Base-by-base conservation (phyloP, 805 yeast species). In the Ogataea wickerhamii region DNA sequence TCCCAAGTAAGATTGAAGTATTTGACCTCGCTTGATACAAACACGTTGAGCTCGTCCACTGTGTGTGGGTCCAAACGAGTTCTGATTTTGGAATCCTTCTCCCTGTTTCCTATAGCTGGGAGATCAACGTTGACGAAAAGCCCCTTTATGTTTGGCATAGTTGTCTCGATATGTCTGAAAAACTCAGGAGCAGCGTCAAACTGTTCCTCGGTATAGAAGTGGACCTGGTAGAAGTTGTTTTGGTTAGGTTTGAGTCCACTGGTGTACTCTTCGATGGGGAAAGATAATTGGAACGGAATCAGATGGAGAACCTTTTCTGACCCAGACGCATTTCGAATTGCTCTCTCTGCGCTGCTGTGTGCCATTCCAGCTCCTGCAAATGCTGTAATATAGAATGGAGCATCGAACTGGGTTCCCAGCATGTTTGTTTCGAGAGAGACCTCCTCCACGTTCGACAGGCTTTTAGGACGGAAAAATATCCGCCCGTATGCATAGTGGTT, bases 301-400 rank as follows among this genome's bases (percentile, higher is more conserved):
- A 89, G 82, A 60, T 89, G 95, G 30, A 82, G 76, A 22, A 80
- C 63, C n/a, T 63, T 71, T 34, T 85, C 82, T 34, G 70, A 68
- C 20, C 75, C 85, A 18, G 91, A 81, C 4, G 85, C 87, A 49
- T 78, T 67, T 2, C 95, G 79, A 38, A 91, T 68, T 16, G 79
- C 84, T 41, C 71, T 73, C 60, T 91, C 98, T 24, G 96, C 98
- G 29, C 84, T 94, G 2, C 84, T 83, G 55, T 89, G 88, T 4
- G 96, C 96, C 52, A 88, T 70, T 51, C 78, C 80, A 27, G 94
- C 91, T 32, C 88, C 73, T 0, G 97, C 96, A 20, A 96, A 86
- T 0, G 97, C 96, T 13, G 93, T 75, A 38, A 83, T 76, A 54
- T 88, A 89, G 56, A 91, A 86, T 10, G 98, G 98, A 4, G 79